Percentiles rank a stretch among this genome's conserved stretches.
These are phyloP conservation scores for Styphnolobium japonicum DNA, from an alignment of 306 rosid species.

Conservation along the genomic window DNA sequence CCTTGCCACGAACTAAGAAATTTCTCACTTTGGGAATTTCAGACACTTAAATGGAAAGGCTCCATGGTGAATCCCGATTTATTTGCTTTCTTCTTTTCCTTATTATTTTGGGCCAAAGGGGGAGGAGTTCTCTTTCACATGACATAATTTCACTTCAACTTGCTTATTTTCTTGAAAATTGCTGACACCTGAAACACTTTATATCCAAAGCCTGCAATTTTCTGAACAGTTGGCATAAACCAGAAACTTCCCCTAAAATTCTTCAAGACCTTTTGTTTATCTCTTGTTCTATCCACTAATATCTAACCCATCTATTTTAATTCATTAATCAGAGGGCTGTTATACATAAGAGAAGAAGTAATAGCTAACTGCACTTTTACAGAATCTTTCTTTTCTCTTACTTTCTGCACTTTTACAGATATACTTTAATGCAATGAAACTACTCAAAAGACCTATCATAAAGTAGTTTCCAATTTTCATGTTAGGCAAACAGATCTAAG, in stretches of 20 bases:
- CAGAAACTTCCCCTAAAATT: neutral
- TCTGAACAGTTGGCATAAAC: conserved; percentile 4
- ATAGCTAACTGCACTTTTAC: neutral
- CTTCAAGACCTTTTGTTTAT: neutral
- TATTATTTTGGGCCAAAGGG: neutral
- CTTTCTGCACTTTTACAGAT: neutral
- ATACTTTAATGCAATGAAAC: neutral
- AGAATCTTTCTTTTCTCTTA: neutral
- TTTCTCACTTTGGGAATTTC: neutral
- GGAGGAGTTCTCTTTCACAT: neutral
- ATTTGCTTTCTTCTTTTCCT: neutral
- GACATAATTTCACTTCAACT: neutral
- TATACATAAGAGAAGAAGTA: neutral
- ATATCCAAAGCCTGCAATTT: neutral
- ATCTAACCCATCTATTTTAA: neutral
- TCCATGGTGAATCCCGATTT: neutral
- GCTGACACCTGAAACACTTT: neutral
- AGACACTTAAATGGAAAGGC: neutral
- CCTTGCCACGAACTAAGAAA: neutral
- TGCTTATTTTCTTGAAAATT: neutral
- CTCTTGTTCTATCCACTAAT: neutral
- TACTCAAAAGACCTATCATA: neutral
- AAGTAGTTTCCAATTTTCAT: neutral
- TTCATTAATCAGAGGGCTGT: neutral
- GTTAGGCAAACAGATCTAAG: neutral